A percentile compares a stretch with the other conserved stretches of the same genome.
Evolutionary conservation across 106 monocot species (phyloP).

Genomic region (Platanthera zijinensis): DNA sequence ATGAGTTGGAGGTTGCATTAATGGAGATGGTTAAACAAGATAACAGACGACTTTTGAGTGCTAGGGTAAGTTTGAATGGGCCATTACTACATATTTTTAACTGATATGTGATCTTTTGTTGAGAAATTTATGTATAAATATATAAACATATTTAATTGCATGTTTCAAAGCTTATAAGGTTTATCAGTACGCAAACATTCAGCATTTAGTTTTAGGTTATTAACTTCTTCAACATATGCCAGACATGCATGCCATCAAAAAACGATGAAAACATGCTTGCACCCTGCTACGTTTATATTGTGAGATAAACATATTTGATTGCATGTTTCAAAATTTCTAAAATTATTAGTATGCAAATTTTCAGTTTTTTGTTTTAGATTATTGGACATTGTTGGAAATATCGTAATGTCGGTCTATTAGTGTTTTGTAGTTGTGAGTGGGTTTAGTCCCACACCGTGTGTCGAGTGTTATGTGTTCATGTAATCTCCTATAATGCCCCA

Average conservation of each 20-base stretch:
- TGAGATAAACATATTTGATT: no score
- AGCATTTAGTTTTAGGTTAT: conserved; percentile 2
- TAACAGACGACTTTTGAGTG: conserved; percentile 77
- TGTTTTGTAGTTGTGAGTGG: no score
- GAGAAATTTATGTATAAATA: not conserved
- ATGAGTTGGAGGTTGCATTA: conserved; percentile 86
- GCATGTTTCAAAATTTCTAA: no score
- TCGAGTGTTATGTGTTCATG: no score
- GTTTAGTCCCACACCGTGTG: no score
- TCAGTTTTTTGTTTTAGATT: no score
- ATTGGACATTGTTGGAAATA: no score
- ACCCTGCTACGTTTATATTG: not conserved
- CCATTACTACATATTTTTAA: not conserved
- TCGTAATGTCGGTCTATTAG: no score
- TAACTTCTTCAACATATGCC: not conserved
- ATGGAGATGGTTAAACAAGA: conserved; percentile 99
- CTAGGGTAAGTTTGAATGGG: conserved; percentile 36
- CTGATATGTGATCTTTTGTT: not conserved
- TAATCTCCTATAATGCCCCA: no score
- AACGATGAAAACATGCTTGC: not conserved
- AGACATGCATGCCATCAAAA: not conserved
- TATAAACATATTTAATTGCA: not conserved
- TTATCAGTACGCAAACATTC: not conserved
- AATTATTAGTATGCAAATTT: no score
- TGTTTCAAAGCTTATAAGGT: not conserved